Conservation (phyloP, 202 grass and related monocot species). For the Cymbopogon flexuosus region DNA sequence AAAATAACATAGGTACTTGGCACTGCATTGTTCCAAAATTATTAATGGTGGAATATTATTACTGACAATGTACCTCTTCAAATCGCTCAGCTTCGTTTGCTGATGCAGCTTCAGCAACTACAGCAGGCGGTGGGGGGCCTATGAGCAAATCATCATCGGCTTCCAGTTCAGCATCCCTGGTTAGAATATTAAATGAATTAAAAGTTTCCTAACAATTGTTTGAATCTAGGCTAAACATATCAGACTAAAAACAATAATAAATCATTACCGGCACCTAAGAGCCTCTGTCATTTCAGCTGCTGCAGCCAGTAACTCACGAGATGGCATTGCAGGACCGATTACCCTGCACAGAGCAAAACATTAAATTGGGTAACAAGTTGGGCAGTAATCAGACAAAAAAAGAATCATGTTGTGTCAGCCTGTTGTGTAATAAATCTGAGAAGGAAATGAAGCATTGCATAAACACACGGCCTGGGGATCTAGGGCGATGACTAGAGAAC, state of each 20-base stretch:
- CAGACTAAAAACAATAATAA: background rate
- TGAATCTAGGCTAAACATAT: slow-evolving; percentile 11
- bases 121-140: slow-evolving; percentile 84
- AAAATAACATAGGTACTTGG: background rate
- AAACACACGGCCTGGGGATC: background rate
- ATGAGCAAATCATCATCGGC: slow-evolving; percentile 81
- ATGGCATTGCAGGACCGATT: slow-evolving; percentile 97
- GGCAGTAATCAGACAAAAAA: background rate
- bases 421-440: background rate
- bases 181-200: slow-evolving; percentile 16
- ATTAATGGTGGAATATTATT: background rate
- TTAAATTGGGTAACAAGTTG: slow-evolving; percentile 8
- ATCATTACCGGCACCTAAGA: slow-evolving; percentile 56
- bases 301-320: slow-evolving; percentile 79
- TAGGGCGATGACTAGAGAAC: too few relatives aligned
- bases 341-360: slow-evolving; percentile 43
- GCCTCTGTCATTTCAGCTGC: slow-evolving; percentile 95
- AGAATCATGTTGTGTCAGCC: background rate
- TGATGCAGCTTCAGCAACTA: slow-evolving; percentile 86
- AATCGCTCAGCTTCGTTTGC: slow-evolving; percentile 99
- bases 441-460: background rate
- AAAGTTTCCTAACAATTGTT: background rate
- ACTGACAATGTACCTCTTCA: slow-evolving; percentile 67
- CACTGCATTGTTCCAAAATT: background rate
- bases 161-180: slow-evolving; percentile 82